phyloP scores from a whole-genome alignment of 2,329 filamentous ascomycete species.

The Huntiella abstrusa region DNA sequence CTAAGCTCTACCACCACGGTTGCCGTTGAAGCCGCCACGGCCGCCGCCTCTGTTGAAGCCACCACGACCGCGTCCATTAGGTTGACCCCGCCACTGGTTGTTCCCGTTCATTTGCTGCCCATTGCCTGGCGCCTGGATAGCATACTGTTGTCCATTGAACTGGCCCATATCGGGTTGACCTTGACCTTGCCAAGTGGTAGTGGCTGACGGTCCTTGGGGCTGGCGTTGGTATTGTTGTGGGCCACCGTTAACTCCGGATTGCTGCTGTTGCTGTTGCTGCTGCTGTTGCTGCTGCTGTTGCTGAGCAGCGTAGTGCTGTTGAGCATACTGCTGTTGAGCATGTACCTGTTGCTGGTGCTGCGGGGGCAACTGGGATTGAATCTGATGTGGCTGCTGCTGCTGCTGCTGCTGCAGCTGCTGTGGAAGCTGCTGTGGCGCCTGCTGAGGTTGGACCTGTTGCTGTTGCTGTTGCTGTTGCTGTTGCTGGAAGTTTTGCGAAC shows the following conservation, averaged over 20 bases:
- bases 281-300: not conserved
- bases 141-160: not conserved
- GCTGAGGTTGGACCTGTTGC: conserved; percentile 10
- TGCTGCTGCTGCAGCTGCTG: conserved; percentile 13
- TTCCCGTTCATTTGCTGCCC: conserved; percentile 2
- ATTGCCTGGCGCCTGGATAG: not conserved
- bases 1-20: conserved; percentile 9
- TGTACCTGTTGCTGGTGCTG: not conserved
- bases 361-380: not conserved
- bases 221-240: conserved; percentile 4
- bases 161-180: not conserved
- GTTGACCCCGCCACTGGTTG: conserved; percentile 7
- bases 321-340: not conserved
- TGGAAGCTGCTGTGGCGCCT: conserved; percentile 15
- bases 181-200: conserved; percentile 11
- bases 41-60: conserved; percentile 16
- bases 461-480: not conserved
- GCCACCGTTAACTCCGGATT: not conserved
- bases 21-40: conserved; percentile 15
- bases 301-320: not conserved
- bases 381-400: not conserved
- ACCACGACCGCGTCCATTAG: conserved; percentile 10
- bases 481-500: not conserved
- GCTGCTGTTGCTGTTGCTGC: conserved; percentile 2
- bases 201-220: conserved; percentile 7